phyloP scores from a whole-genome alignment of 192 early-diverging fungal genomes.

The Mortierella claussenii region DNA sequence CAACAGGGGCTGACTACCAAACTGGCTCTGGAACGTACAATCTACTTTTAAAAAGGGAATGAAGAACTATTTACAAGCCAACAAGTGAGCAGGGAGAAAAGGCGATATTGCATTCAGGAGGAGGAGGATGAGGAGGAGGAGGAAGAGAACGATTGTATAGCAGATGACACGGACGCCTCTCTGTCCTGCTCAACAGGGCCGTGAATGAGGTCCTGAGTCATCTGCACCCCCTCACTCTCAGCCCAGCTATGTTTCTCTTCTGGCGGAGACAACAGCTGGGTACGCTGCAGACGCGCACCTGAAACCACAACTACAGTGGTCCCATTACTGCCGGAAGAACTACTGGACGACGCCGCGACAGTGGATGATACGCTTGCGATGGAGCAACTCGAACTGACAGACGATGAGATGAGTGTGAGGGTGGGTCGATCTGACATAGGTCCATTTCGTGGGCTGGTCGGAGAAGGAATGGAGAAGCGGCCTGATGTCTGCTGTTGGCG shows the following conservation, averaged over 20 bases:
- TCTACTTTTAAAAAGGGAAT: no score
- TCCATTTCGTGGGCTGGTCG: constrained; percentile 28
- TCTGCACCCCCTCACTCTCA: constrained; percentile 7
- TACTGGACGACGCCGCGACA: no score
- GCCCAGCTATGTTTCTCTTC: constrained; percentile 24
- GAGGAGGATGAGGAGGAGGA: constrained; percentile 1
- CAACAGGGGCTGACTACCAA: no score
- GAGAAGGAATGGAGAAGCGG: constrained; percentile 35
- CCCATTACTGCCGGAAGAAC: not conserved
- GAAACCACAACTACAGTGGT: constrained; percentile 14
- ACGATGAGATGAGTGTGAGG: not conserved
- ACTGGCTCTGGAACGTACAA: no score
- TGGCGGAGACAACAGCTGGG: constrained; percentile 34
- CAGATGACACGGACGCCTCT: not conserved
- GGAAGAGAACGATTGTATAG: not conserved
- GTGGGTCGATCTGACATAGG: constrained; percentile 29
- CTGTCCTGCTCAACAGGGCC: not conserved
- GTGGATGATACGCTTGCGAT: no score
- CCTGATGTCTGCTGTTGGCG: not conserved
- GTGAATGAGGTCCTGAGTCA: not conserved
- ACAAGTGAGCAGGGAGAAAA: no score
- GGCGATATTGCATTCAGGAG: no score
- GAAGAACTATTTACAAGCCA: no score
- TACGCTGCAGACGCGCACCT: not conserved
- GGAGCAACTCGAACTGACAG: no score